These are phyloP conservation scores for Ulvella scutata DNA, from an alignment of 139 green algal species.

Conservation along the genomic window DNA sequence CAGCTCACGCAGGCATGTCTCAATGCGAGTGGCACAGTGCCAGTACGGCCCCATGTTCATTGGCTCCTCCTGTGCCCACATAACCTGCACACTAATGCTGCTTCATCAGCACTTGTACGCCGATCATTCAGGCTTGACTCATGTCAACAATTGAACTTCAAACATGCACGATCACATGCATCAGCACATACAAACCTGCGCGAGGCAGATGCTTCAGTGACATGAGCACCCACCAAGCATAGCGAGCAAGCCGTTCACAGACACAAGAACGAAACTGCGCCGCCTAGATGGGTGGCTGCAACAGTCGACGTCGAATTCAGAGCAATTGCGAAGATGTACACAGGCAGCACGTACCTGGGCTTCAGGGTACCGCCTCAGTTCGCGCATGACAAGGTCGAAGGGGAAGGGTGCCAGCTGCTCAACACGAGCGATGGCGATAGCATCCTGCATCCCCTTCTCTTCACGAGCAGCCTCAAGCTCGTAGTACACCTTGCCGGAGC, in stretches of 20 bases:
- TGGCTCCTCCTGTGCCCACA: conserved; percentile 94
- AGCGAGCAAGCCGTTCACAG: too few relatives aligned
- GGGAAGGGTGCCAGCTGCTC: conserved; percentile 95
- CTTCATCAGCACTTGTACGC: too few relatives aligned
- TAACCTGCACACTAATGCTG: conserved; percentile 27
- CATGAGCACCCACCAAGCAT: too few relatives aligned
- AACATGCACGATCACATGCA: too few relatives aligned
- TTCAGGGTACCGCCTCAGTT: conserved; percentile 88
- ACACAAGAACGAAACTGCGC: not conserved
- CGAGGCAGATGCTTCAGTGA: too few relatives aligned
- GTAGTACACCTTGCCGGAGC: conserved; percentile 95
- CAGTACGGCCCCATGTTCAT: conserved; percentile 96
- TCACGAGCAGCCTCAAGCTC: conserved; percentile 81
- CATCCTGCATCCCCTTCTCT: conserved; percentile 31
- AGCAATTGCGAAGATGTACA: not conserved
- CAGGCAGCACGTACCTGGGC: conserved; percentile 26
- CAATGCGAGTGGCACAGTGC: conserved; percentile 67
- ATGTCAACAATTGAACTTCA: too few relatives aligned
- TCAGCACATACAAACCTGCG: too few relatives aligned
- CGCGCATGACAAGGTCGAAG: conserved; percentile 87
- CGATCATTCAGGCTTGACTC: too few relatives aligned
- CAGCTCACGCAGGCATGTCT: conserved; percentile 45
- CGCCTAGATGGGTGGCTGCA: not conserved
- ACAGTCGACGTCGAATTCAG: not conserved
- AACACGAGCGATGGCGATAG: conserved; percentile 75